Conservation (phyloP, 257 asterid species). For the Jaltomata sinuosa region DNA sequence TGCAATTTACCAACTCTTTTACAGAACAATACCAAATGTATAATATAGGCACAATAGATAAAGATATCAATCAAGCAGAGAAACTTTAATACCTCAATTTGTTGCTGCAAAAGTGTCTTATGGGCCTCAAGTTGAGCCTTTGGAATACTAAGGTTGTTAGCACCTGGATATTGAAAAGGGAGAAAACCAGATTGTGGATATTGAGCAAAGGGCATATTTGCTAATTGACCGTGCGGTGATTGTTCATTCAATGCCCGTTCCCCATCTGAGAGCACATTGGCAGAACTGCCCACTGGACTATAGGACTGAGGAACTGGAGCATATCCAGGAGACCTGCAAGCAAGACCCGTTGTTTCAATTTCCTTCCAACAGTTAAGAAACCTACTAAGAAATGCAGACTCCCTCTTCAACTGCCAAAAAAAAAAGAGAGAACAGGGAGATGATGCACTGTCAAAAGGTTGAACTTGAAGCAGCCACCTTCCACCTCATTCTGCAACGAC, state of each 20-base stretch:
- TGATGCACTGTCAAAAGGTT: background rate
- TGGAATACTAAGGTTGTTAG: constrained; percentile 12
- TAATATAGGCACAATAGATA: background rate
- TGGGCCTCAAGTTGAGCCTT: constrained; percentile 44
- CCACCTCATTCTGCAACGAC: background rate
- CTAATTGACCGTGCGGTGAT: constrained; percentile 20
- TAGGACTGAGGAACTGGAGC: constrained; percentile 30
- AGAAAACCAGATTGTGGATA: constrained; percentile 14
- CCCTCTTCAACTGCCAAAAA: background rate
- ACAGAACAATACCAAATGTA: background rate
- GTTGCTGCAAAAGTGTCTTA: constrained; percentile 44
- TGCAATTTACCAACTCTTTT: background rate
- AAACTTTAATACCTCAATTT: constrained; percentile 60
- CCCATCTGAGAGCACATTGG: constrained; percentile 13
- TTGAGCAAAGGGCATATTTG: constrained; percentile 22
- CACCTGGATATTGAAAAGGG: constrained; percentile 18
- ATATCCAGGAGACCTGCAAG: constrained; percentile 39
- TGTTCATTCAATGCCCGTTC: constrained; percentile 21
- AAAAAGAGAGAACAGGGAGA: background rate
- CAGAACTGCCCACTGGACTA: constrained; percentile 16
- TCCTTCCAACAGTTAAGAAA: background rate
- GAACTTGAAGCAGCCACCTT: background rate
- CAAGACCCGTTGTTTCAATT: background rate
- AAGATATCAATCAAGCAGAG: constrained; percentile 1
- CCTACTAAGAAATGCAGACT: background rate